These are phyloP conservation scores for Euphorbia tirucalli DNA, from an alignment of 345 rosid species.

Conservation along the genomic window DNA sequence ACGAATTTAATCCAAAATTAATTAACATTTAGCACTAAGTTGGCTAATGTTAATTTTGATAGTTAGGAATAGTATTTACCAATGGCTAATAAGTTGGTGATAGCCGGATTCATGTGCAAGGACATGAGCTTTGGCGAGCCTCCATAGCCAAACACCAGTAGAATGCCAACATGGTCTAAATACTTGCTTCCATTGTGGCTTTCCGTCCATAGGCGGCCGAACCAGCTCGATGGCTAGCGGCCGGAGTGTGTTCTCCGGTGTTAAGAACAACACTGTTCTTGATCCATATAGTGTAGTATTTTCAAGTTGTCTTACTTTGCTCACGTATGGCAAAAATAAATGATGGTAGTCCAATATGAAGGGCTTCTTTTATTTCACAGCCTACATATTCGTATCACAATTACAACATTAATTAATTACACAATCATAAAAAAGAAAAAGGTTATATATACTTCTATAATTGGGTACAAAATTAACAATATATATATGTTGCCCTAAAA, in stretches of 20 bases:
- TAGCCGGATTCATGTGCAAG: slow-evolving; percentile 59
- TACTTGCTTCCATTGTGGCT: slow-evolving; percentile 64
- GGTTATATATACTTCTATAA: no score
- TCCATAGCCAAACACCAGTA: slow-evolving; percentile 68
- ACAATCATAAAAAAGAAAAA: no score
- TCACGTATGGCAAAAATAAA: slow-evolving; percentile 54
- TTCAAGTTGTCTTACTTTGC: slow-evolving; percentile 51
- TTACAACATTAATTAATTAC: not conserved
- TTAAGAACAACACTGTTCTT: slow-evolving; percentile 57
- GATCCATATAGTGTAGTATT: slow-evolving; percentile 62
- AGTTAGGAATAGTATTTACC: slow-evolving; percentile 31
- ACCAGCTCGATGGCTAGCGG: slow-evolving; percentile 66
- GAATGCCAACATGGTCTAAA: slow-evolving; percentile 39
- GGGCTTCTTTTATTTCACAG: slow-evolving; percentile 25
- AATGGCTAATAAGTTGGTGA: slow-evolving; percentile 72
- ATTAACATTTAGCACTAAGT: no score
- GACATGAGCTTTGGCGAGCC: slow-evolving; percentile 63
- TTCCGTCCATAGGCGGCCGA: slow-evolving; percentile 50
- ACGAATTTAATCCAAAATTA: no score
- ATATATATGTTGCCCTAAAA: no score
- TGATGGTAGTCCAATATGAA: slow-evolving; percentile 65
- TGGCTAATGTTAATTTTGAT: no score
- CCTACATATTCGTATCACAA: slow-evolving; percentile 5
- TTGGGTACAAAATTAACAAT: no score
- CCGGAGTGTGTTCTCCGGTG: slow-evolving; percentile 46